Evolutionary conservation across 345 rosid species (phyloP), one percentile per base, ranked within the genome.

Genomic region (Acer yangbiense): DNA sequence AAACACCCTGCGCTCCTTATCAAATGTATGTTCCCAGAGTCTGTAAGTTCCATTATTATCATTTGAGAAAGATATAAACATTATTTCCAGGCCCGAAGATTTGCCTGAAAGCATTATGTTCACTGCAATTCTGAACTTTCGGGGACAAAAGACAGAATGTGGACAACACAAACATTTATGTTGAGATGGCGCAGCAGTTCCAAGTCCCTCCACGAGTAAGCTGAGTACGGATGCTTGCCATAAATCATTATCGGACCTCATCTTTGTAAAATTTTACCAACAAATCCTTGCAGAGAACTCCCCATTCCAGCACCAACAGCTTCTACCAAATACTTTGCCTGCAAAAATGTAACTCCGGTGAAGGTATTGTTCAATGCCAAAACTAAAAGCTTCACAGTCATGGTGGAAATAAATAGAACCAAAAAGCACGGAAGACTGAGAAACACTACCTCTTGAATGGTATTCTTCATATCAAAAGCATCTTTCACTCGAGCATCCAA

Each of bases 301-400:
- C 98, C 97, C 84, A 92, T 84, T 71, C 98, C 98, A 27, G 93
- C 95, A 75, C 97, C 90, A 68, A 93, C 90, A 79, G 92, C 92
- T 83, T 95, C 88, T 9, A 97, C 98, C 83, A 95, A 86, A 81
- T 95, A 93, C 82, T 79, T 87, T n/a, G 92, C 98, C 98, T 93
- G 92, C 79, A 82, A 55, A 65, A 52, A 32, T 67, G 73, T 60
- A n/a, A 76, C 58, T 57, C 65, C 39, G 35, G 80, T 39, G 78
- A 17, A 55, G 54, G 21, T 62, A 57, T 23, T 44, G 57, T 32
- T 32, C 35, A 70, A 64, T 21, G 14, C 46, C 72, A 3, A 27
- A 48, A 27, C 48, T 3, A 16, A 43, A 43, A n/a, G 10, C 43
- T 57, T 63, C 13, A 0, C n/a, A 35, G 76, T 18, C 48, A 70